Conservation (phyloP, 257 asterid genomes). For the Solanum pimpinellifolium region DNA sequence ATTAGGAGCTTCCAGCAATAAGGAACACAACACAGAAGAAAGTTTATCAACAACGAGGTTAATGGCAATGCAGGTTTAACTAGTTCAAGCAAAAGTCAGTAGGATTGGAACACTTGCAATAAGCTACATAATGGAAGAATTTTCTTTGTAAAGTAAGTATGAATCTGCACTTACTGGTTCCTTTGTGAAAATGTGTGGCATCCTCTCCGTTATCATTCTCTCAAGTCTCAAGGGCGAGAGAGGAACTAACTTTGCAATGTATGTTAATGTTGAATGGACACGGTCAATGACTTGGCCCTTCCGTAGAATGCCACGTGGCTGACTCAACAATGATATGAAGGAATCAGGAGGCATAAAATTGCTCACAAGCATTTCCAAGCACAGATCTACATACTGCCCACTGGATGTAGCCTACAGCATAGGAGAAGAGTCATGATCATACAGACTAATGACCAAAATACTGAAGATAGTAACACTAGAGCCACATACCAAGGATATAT, state of each 20-base stretch:
- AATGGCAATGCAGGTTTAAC: background rate
- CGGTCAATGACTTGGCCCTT: conserved; percentile 71
- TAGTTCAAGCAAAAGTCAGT: background rate
- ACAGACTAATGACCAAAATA: background rate
- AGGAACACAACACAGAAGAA: background rate
- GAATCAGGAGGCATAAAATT: conserved; percentile 67
- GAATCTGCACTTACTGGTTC: conserved; percentile 45
- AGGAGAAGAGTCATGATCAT: background rate
- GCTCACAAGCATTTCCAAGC: conserved; percentile 72
- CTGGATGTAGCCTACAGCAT: conserved; percentile 60
- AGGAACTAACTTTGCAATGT: conserved; percentile 64
- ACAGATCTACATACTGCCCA: conserved; percentile 60
- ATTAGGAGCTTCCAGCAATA: background rate
- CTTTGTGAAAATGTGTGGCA: conserved; percentile 40
- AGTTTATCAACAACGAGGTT: background rate
- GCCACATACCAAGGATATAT: conserved; percentile 55
- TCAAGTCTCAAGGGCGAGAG: conserved; percentile 69
- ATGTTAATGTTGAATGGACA: conserved; percentile 57
- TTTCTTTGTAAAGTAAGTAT: background rate
- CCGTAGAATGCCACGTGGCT: conserved; percentile 45
- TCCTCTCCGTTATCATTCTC: conserved; percentile 42
- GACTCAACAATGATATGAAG: conserved; percentile 36
- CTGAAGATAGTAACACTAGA: background rate
- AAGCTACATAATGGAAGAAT: background rate
- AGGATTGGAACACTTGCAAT: background rate